Base-by-base conservation (phyloP, 106 monocot genomes). In the Platanthera zijinensis region DNA sequence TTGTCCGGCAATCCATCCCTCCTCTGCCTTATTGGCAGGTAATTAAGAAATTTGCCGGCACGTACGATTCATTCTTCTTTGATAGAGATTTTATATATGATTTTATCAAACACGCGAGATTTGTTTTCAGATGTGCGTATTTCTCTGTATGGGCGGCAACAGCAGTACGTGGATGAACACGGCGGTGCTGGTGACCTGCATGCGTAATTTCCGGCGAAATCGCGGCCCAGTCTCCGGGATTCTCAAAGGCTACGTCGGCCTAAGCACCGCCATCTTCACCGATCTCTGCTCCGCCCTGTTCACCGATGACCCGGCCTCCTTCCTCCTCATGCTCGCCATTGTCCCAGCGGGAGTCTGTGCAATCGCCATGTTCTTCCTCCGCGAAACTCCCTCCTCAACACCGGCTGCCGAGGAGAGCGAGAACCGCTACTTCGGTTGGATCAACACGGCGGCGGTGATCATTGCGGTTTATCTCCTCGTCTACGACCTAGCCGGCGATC, bases 131-230 rank as follows among this genome's bases (percentile, higher is more conserved):
- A 96, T 96, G 93, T 96, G 93, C 78, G 78, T 96, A 10, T 84
- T 89, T 77, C 71, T 96, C 67, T 96, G 96, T 76, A 68, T 96
- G 85, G 96, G 93, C 8, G 96, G 96, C 39, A 96, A 96, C 83
- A 93, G 90, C 84, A 89, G 90, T 12, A 96, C 93, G 47, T 96
- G 96, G 96, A 93, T 96, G 96, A 96, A 96, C 93, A 96, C 96
- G 50, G 96, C 96, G 74, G 93, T 96, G 48, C 89, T 96, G 61
- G 96, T 96, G 53, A 91, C 91, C 4, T 96, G 93, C 84, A 89
- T 93, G 5, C 82, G 93, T 49, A 96, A 87, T 71, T 91, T 89
- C 84, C 85, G 85, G 25, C 78, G 79, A 49, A 97, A 85, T 66
- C 80, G 93, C 1, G 96, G 93, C 4, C 93, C 91, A 6, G 93